These are phyloP conservation scores for Cymbopogon flexuosus DNA, from an alignment of 202 grass and related monocot genomes.

Conservation along the genomic window DNA sequence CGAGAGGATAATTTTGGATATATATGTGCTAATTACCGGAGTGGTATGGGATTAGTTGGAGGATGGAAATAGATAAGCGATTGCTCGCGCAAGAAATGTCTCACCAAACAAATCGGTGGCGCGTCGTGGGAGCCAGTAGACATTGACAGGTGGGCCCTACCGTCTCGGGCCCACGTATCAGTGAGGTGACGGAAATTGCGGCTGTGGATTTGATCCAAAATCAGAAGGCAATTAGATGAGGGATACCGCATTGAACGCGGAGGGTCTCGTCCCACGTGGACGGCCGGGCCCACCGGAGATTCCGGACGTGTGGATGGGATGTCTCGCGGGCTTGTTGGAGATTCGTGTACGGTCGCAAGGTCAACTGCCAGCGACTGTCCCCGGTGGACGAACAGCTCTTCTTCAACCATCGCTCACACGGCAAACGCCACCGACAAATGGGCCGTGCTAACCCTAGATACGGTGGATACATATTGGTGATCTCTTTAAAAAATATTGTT, in stretches of 20 bases:
- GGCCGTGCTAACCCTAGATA: not conserved
- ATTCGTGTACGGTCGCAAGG: conserved; percentile 10
- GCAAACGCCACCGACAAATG: not conserved
- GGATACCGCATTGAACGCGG: not conserved
- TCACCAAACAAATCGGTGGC: not conserved
- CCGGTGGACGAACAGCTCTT: not conserved
- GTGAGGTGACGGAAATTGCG: fast-evolving
- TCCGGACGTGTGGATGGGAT: conserved; percentile 22
- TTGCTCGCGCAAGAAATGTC: conserved; percentile 18
- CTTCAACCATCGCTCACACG: not conserved
- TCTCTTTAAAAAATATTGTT: not conserved
- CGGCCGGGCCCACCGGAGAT: conserved; percentile 1
- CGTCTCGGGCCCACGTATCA: fast-evolving
- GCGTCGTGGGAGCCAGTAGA: not conserved
- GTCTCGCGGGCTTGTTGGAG: not conserved
- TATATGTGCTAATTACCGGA: not conserved
- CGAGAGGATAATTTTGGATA: not conserved
- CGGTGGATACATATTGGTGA: not conserved
- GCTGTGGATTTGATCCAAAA: not conserved
- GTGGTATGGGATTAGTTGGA: conserved; percentile 3
- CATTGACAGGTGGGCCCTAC: not conserved
- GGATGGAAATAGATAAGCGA: conserved; percentile 10
- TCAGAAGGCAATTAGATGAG: not conserved
- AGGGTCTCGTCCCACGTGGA: not conserved
- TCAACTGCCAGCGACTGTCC: conserved; percentile 34